Evolutionary conservation across 2,329 filamentous ascomycete species (phyloP).

Genomic region (Claviceps africana): DNA sequence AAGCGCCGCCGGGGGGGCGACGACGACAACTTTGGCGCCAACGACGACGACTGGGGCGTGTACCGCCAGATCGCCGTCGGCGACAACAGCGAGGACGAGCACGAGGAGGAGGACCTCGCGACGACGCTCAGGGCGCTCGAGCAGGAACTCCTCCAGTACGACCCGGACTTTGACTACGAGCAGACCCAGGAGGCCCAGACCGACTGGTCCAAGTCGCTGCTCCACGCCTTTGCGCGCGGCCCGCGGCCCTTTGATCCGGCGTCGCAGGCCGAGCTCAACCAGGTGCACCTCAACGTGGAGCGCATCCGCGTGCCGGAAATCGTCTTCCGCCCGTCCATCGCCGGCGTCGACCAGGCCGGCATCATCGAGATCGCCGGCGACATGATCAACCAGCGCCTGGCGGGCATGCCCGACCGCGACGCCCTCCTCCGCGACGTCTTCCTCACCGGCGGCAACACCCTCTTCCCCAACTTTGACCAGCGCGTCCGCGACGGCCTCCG

Average conservation of each 20-base stretch:
- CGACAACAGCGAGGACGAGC: constrained; percentile 70
- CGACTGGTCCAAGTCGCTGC: constrained; percentile 84
- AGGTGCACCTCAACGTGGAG: constrained; percentile 93
- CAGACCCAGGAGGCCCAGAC: constrained; percentile 83
- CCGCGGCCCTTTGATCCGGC: constrained; percentile 74
- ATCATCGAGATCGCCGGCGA: constrained; percentile 84
- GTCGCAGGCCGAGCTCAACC: constrained; percentile 65
- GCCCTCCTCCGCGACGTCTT: constrained; percentile 77
- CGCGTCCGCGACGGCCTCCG: constrained; percentile 59
- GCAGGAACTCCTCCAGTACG: constrained; percentile 70
- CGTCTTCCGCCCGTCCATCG: constrained; percentile 82
- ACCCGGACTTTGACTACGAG: constrained; percentile 80
- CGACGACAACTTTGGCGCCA: constrained; percentile 91
- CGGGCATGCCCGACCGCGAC: constrained; percentile 40
- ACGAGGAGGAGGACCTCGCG: constrained; percentile 79
- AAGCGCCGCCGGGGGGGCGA: constrained; percentile 78
- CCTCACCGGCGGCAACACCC: constrained; percentile 80
- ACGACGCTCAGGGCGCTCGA: constrained; percentile 64
- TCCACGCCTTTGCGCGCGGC: constrained; percentile 83
- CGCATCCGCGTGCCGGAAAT: constrained; percentile 89
- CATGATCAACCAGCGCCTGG: constrained; percentile 73
- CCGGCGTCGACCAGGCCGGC: constrained; percentile 84
- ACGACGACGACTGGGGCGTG: constrained; percentile 96
- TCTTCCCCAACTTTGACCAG: constrained; percentile 80
- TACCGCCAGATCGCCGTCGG: constrained; percentile 86